Evolutionary conservation across 1,284 basidiomycete species (phyloP).

Genomic region (Stygiomarasmius scandens): DNA sequence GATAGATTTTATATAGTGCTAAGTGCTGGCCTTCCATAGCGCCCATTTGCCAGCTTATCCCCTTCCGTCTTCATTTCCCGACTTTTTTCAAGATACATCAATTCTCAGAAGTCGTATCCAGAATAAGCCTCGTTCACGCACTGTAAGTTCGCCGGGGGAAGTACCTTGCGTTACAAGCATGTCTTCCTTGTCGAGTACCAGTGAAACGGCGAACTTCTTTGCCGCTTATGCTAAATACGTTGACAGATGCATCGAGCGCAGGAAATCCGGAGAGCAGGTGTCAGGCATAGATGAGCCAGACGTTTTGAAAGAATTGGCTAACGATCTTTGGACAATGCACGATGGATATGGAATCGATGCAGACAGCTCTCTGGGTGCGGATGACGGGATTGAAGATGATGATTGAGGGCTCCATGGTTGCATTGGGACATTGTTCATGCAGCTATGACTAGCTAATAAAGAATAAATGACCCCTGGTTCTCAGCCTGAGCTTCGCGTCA

Average conservation of each 20-base stretch:
- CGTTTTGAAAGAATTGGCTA: constrained; percentile 51
- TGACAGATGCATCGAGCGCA: constrained; percentile 36
- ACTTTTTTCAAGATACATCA: constrained; percentile 32
- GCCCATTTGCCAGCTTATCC: constrained; percentile 49
- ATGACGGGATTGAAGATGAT: not conserved
- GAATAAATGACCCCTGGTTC: no score
- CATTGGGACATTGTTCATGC: no score
- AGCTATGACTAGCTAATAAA: no score
- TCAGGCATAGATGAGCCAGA: constrained; percentile 45
- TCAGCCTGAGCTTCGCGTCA: no score
- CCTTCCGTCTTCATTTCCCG: constrained; percentile 53
- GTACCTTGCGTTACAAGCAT: constrained; percentile 28
- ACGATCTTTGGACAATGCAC: constrained; percentile 53
- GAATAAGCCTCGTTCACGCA: constrained; percentile 15
- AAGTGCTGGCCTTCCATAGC: constrained; percentile 27
- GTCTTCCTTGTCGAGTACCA: constrained; percentile 37
- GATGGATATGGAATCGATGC: constrained; percentile 37
- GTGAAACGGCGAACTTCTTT: constrained; percentile 37
- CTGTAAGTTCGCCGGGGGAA: constrained; percentile 23
- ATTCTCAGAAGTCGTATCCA: constrained; percentile 9
- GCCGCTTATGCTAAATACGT: constrained; percentile 46
- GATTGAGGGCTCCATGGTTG: not conserved
- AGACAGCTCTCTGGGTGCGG: not conserved
- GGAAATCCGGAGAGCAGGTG: constrained; percentile 23
- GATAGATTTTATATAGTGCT: not conserved